These are phyloP conservation scores for Euphorbia schlechtendalii DNA, from an alignment of 441 rosid genomes.

Conservation along the genomic window DNA sequence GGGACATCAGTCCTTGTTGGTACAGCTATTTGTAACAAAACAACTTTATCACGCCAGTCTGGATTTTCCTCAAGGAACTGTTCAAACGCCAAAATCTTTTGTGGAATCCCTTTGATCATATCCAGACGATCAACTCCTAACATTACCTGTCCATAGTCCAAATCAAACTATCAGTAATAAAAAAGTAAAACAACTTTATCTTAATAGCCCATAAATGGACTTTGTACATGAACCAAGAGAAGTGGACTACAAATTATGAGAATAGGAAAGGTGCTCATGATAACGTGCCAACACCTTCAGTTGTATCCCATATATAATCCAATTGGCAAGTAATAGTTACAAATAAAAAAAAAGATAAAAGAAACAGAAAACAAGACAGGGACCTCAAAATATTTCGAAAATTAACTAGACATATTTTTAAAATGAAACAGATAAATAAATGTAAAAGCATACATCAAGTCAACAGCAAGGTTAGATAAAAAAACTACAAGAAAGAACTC, in stretches of 20 bases:
- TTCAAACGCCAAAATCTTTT: constrained; percentile 76
- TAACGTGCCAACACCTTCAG: background rate
- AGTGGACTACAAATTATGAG: background rate
- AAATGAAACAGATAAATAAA: no score
- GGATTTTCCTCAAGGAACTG: constrained; percentile 74
- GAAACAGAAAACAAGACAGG: background rate
- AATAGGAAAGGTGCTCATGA: background rate
- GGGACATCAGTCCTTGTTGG: constrained; percentile 81
- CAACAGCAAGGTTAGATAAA: no score
- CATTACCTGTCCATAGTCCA: constrained; percentile 48
- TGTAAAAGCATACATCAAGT: no score
- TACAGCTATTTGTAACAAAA: constrained; percentile 76
- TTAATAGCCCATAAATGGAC: background rate
- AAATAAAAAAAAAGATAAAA: background rate
- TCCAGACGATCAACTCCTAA: constrained; percentile 80
- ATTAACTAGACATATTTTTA: no score
- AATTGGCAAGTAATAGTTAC: background rate
- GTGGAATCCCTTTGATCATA: constrained; percentile 85
- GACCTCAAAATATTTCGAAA: background rate
- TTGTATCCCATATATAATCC: background rate
- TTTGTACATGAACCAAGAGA: background rate
- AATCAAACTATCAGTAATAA: constrained; percentile 12
- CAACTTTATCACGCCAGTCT: constrained; percentile 73
- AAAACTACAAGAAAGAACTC: no score
- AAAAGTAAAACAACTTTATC: constrained; percentile 4